These are phyloP conservation scores for Beta macrorhiza DNA, from an alignment of 179 eudicot species.

Conservation along the genomic window DNA sequence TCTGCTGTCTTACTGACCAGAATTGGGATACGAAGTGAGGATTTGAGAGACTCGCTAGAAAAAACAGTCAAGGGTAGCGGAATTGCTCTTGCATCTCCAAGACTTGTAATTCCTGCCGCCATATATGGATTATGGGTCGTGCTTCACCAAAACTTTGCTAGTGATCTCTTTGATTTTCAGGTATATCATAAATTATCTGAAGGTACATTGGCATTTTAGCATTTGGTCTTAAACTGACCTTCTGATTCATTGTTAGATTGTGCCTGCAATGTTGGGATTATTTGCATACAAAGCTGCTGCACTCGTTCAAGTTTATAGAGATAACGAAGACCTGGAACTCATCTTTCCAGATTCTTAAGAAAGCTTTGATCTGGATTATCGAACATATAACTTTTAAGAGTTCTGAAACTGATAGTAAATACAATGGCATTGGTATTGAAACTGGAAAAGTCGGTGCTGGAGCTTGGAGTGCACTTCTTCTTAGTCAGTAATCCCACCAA, in stretches of 20 bases:
- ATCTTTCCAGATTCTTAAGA: slow-evolving; percentile 62
- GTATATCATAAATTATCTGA: slow-evolving; percentile 29
- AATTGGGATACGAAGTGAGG: slow-evolving; percentile 88
- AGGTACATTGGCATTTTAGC: neutral
- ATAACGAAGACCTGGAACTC: slow-evolving; percentile 77
- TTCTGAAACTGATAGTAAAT: neutral
- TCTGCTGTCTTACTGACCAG: slow-evolving; percentile 32
- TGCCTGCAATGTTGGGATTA: slow-evolving; percentile 86
- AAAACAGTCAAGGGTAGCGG: slow-evolving; percentile 65
- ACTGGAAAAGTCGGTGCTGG: neutral
- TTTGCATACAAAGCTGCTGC: slow-evolving; percentile 97
- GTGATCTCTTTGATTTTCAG: slow-evolving; percentile 79
- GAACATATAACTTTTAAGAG: neutral
- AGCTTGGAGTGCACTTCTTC: neutral
- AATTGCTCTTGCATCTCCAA: slow-evolving; percentile 84
- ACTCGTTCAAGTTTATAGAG: slow-evolving; percentile 89
- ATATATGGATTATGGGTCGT: slow-evolving; percentile 83
- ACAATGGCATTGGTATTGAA: neutral
- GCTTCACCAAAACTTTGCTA: slow-evolving; percentile 52
- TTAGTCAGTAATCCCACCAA: neutral
- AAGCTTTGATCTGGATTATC: slow-evolving; percentile 7
- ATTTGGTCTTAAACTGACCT: neutral
- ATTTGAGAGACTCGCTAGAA: slow-evolving; percentile 59
- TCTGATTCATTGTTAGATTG: slow-evolving; percentile 46
- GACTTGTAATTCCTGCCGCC: slow-evolving; percentile 86